Evolutionary conservation across 345 rosid species (phyloP).

Genomic region (Melaleuca alternifolia): DNA sequence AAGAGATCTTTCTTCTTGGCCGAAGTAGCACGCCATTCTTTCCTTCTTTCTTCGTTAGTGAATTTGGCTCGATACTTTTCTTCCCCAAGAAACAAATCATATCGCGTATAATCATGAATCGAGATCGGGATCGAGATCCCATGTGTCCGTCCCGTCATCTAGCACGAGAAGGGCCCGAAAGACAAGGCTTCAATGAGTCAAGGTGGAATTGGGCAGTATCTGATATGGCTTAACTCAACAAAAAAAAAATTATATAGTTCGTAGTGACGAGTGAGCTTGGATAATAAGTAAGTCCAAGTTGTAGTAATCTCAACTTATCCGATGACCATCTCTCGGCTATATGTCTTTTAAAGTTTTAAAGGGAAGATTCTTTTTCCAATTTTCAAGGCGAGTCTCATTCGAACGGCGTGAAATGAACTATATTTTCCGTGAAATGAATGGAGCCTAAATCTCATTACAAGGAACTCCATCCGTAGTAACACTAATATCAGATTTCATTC

Average conservation of each 20-base stretch:
- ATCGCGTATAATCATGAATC: not conserved
- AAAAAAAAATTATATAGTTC: not conserved
- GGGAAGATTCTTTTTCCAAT: not conserved
- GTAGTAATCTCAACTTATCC: not conserved
- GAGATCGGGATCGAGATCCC: not conserved
- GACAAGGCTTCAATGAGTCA: not conserved
- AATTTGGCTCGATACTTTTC: not conserved
- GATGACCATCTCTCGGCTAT: not conserved
- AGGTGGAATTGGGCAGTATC: not conserved
- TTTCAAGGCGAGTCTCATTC: not conserved
- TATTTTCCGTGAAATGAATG: no score
- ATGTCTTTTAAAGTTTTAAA: not conserved
- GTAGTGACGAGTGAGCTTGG: fast-evolving
- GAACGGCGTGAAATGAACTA: not conserved
- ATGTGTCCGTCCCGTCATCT: not conserved
- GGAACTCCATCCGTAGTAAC: not conserved
- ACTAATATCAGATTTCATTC: not conserved
- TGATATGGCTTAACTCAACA: no score
- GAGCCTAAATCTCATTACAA: not conserved
- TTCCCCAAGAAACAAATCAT: not conserved
- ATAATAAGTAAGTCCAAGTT: not conserved
- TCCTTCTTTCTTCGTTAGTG: not conserved
- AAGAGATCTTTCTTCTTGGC: no score
- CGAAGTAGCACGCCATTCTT: not conserved
- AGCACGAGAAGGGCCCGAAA: not conserved